Conservation (phyloP, 2,329 filamentous ascomycete species). For the Keithomyces neogunnii region DNA sequence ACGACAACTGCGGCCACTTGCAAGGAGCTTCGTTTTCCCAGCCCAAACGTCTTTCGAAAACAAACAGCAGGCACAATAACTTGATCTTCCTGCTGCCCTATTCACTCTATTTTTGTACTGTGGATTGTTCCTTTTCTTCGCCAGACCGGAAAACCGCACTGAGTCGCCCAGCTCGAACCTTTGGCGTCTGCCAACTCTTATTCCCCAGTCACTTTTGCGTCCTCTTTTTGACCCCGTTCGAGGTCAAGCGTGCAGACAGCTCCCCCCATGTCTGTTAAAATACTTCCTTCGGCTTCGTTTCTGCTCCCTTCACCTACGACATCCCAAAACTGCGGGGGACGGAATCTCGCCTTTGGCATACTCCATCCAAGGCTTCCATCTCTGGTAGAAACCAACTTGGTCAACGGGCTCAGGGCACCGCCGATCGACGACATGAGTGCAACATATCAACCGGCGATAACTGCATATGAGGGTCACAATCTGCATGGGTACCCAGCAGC, state of each 20-base stretch:
- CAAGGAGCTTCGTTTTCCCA: neutral
- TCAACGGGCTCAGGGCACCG: slow-evolving; percentile 39
- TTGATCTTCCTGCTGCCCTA: neutral
- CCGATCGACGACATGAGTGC: slow-evolving; percentile 45
- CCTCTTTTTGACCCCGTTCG: neutral
- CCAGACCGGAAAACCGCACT: neutral
- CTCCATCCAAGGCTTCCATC: slow-evolving; percentile 16
- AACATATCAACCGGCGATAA: slow-evolving; percentile 39
- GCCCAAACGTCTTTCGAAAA: neutral
- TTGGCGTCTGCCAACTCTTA: slow-evolving; percentile 1
- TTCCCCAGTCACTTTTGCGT: slow-evolving; percentile 5
- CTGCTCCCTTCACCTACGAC: slow-evolving; percentile 12
- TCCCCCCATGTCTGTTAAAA: slow-evolving; percentile 21
- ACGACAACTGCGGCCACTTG: neutral
- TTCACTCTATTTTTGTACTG: neutral
- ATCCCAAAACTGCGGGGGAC: slow-evolving; percentile 13
- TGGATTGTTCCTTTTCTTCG: neutral
- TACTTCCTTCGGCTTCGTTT: slow-evolving; percentile 13
- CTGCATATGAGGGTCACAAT: slow-evolving; percentile 38
- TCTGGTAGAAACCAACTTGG: slow-evolving; percentile 12
- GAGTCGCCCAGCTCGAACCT: slow-evolving; percentile 7
- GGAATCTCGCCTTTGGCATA: slow-evolving; percentile 10
- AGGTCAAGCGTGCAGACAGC: neutral
- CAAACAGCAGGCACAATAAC: neutral
- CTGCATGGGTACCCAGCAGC: slow-evolving; percentile 30